Base-by-base conservation (phyloP, 345 rosid genomes). In the Eucalyptus sp. region DNA sequence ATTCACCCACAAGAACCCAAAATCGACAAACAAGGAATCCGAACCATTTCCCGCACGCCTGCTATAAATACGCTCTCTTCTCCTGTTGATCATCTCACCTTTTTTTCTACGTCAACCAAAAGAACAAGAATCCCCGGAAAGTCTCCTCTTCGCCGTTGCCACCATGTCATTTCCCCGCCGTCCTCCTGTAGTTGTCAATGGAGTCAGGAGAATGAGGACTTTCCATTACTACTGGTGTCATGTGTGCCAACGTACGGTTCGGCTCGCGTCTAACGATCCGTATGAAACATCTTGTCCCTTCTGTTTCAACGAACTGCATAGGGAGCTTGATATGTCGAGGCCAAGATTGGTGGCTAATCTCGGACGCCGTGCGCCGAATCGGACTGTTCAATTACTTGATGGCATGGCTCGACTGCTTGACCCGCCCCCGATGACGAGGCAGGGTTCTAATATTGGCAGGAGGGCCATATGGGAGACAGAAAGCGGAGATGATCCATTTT, bases 161-260 rank as follows among this genome's bases (percentile, higher is more conserved):
- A n/a, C 29, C 1, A 94, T 92, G 95, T 91, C 93, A 5, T 60
- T 89, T 86, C n/a, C 88, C 84, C 91, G 27, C 76, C 94, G 92
- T 29, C 96, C 95, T 86, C 94, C 94, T 18, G 89, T 95, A 7
- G 50, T 88, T 2, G 97, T 95, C 58, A 94, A 94, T 51, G 96
- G 97, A 80, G 83, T 91, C 87, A 88, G 93, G 91, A 91, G 98
- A 90, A 94, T 91, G 90, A 93, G 96, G 91, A 94, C 94, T 48
- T 95, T 92, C 84, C 98, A 92, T 90, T 94, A 90, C 93, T 94
- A 93, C 88, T 93, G 96, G 94, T 97, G 99, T 88, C 94, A 91
- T 80, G 91, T 85, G 48, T 97, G 99, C 90, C 94, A 88, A 56
- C 91, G 96, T 10, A 87, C 93, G 66, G 49, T 92, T 54, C 94